Evolutionary conservation across 2,329 filamentous ascomycete species (phyloP), one percentile per base, ranked within the genome.

Genomic region (Colletotrichum kahawae): DNA sequence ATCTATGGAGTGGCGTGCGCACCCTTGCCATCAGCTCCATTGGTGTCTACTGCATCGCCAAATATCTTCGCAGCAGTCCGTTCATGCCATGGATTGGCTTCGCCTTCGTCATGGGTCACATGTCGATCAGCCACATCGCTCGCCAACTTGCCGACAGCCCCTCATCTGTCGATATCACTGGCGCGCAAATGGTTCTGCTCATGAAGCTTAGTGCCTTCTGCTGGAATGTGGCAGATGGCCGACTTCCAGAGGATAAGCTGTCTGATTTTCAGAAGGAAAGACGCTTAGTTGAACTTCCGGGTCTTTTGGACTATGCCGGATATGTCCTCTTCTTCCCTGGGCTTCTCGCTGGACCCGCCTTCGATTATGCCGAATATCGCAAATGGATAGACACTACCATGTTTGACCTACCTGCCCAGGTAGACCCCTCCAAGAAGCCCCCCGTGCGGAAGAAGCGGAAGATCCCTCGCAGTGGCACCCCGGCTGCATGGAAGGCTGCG

Each of bases 1-100:
- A 98, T 81, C 90, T 99, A 63, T 98, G 96, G 96, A 88, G 86
- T 83, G 97, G 97, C 71, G 85, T 97, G 16, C 90, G 91, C 51
- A 98, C 96, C 4, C 87, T 99, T 51, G 83, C 94, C 74, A 92
- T 98, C 82, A 95, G 95, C 82, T 92, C 96, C 1, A 91, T 90
- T 21, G 96, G 92, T 65, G 92, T 95, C 66, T 99, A 98, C 82
- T 88, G 90, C 77, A 97, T 99, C 79, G 94, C 96, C 67, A 92
- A 93, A 78, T 96, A 93, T 82, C 87, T 98, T 59, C 91, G 95
- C 78, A 84, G 83, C 43, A 96, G 95, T 24, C 95, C 95, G 1
- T 95, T 96, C 82, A 99, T 99, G 97, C 97, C 97, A 87, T 99
- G 97, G 97, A 89, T 98, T 65, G 95, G 93, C 75, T 99, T 99